Base-by-base conservation (phyloP, 306 rosid species). In the Gastrolobium bilobum region DNA sequence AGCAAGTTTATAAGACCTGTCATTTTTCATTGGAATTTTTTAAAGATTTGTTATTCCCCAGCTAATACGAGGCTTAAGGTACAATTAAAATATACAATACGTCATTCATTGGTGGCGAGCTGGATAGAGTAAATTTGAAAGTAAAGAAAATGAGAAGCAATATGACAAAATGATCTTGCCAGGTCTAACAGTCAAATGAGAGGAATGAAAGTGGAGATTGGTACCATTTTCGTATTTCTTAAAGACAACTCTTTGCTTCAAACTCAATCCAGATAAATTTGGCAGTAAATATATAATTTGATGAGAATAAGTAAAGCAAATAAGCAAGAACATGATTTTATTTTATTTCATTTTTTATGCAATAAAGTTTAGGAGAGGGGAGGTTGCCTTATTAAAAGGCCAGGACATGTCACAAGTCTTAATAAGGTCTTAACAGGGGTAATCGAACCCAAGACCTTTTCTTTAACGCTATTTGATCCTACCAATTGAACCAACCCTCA, bases 101-200 rank as follows among this genome's bases (percentile, higher is more conserved):
- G n/a, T 42, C 31, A 30, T 48, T 42, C 31, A 30, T 48, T 34
- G 44, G 15, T 11, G 5, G 50, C 7, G 34, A 29, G 15, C 30
- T 7, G 30, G 68, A 29, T 40, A 13, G 30, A 73, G 52, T 29
- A 58, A 74, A 73, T 8, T n/a, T 58, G 34, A 44, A 60, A 60
- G 71, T 10, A 20, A 58, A 30, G 46, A 44, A 44, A 46, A 74
- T 47, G 10, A 59, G 70, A 44, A 57, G 43, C 42, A 56, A 56
- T 56, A 57, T 26, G 26, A 39, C 40, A 48, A 50, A 53, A 7
- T 11, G 51, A 56, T 30, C 42, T 53, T 26, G 14, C 40, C 33
- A 73, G 51, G 65, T 54, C 20, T 53, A 39, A 71, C 31, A 10
- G 20, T 39, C 53, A 52, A 72, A 37, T 10, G 52, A 57, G 78